Base-by-base conservation (phyloP, 2,329 filamentous ascomycete genomes). In the Leptographium flavum region DNA sequence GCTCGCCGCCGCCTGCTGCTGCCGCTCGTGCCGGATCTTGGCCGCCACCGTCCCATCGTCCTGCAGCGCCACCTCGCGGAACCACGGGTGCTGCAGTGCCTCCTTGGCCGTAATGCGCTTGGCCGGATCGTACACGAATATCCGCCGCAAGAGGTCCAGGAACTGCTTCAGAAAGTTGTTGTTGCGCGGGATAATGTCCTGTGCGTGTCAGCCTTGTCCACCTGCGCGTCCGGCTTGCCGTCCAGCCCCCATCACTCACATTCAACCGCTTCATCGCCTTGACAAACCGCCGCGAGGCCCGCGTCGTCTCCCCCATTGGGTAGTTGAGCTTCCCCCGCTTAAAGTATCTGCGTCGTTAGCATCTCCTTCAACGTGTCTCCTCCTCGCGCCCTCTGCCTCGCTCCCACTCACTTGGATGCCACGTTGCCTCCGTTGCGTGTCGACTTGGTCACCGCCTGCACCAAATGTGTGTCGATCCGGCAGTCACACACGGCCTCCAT, bases 241-340 rank as follows among this genome's bases (percentile, higher is more conserved):
- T 10, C 9, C 13, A 2, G 13, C 14, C 19, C 2, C 7, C 7
- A 2, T 5, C 28, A 43, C 47, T 21, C 63, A 83, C 79, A 49
- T 73, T 67, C 25, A 83, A 62, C 45, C 68, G 69, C 59, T 82
- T 83, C 79, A 83, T 83, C n/a, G 76, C 78, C 58, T 78, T 79
- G 13, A 83, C 79, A 55, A 82, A 83, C 54, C 76, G 67, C 49
- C 71, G 67, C 1, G 78, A 82, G 4, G 78, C 76, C 46, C 78
- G 66, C 0, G 75, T 78, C 1, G 79, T 83, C 13, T 82, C 78
- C 2, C 64, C 53, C 3, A 70, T 72, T 3, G 79, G 79, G 51
- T 82, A 83, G 52, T 82, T 79, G 19, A 83, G 66, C 56, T 71
- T 76, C 31, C 72, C 63, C 21, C 78, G 67, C 57, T 81, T 82